Evolutionary conservation across 495 filamentous ascomycete genomes (phyloP), one percentile per base, ranked within the genome.

Genomic region (Aspergillus steynii): DNA sequence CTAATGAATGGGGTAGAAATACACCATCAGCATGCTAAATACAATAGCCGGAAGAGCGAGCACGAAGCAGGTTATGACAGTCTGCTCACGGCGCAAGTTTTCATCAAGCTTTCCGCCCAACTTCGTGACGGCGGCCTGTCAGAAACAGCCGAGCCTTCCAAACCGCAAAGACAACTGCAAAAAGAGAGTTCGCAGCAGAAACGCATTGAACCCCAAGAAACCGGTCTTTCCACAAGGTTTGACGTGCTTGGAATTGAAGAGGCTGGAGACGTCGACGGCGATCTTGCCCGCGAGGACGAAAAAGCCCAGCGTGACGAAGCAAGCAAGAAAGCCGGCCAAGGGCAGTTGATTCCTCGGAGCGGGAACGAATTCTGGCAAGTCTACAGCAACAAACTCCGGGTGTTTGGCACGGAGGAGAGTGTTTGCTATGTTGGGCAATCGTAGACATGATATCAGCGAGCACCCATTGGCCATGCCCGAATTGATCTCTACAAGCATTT

Each of bases 41-140:
- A 88, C 61, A 48, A 72, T 20, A 65, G 61, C 25, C 66, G 62
- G 10, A 68, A 71, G 15, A 67, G 72, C 27, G 74, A 75, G 34
- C 90, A 92, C 55, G 84, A 91, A 68, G 90, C 89, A 20, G 90
- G 90, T 14, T 92, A 81, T 62, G 90, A 92, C 66, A 91, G 89
- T 70, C 83, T 82, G 61, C 80, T 90, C 64, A 88, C 89, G 0
- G 88, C 89, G 0, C 78, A 83, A 42, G 77, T 90, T 14, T 86
- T 88, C 63, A 74, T 90, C 59, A 86, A 83, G 50, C 73, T 90
- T 15, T 80, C 86, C 1, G 72, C 80, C 2, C 79, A 82, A 57
- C 74, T 89, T n/a, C 65, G 74, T 32, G 60, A 61, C 52, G 56
- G 63, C 29, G 51, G 68, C 25, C 65, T 60, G 56, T 63, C 55